Base-by-base conservation (phyloP, 176 grass and related monocot genomes). In the Triticum timopheevii region DNA sequence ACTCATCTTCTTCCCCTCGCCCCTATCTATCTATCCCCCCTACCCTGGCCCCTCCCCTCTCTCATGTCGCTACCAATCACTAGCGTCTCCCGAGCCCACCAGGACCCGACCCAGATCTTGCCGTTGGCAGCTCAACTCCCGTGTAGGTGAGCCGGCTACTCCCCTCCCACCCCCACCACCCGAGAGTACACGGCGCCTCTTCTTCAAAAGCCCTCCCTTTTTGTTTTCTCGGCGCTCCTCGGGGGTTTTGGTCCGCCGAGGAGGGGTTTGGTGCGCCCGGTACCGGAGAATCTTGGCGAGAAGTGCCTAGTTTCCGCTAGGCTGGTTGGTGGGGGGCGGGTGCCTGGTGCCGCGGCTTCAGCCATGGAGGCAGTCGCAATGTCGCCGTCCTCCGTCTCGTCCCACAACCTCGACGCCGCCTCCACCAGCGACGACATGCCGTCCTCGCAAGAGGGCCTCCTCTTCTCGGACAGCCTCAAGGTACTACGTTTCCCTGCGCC, bases 401-500 rank as follows among this genome's bases (percentile, higher is more conserved):
- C 85, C 70, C 86, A 82, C 54, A 69, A 76, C 77, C 88, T 86
- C 19, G 79, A 89, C 50, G 86, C 83, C 31, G 86, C 92, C 61
- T 90, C 90, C 33, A 80, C 68, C 67, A 90, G 77, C 45, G 92
- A 94, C 8, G 92, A 76, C 69, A 80, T 92, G 82, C 92, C 88
- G 82, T 94, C 88, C 61, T 75, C 84, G 86, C 88, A 94, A 65
- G 88, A 97, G 83, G 89, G 90, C 40, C 61, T 94, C 74, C 95
- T 94, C 59, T 97, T 97, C 90, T 89, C 90, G 19, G 90, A 97
- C 80, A 94, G 92, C 84, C 92, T 97, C 80, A 92, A 92, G 95
- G 94, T 96, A 77, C 75, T 19, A 22, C 56, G 56, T 59, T 9
- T 59, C 56, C 3, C 19, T 59, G 56, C 56, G 3, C 7, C 20